Evolutionary conservation across 2,329 filamentous ascomycete species (phyloP), one percentile per base, ranked within the genome.

Genomic region (Fusarium acutatum): DNA sequence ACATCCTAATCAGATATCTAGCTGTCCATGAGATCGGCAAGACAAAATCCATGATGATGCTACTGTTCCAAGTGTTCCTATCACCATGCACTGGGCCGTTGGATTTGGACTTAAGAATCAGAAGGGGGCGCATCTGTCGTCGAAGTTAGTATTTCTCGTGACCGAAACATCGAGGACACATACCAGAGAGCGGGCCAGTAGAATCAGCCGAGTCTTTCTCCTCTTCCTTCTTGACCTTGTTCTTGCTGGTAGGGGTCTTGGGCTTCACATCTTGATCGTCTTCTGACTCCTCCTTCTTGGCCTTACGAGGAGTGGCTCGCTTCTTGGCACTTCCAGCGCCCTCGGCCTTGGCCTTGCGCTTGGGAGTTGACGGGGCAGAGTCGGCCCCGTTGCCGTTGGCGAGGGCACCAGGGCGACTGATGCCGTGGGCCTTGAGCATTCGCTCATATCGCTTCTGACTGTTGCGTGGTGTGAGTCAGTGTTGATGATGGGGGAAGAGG

Each of bases 381-480:
- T 26, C 46, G 9, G 40, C 54, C 22, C 35, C 69, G 12, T 57
- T 68, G 2, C 52, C 52, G 17, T 61, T 57, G 35, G n/a, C 52
- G 15, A 66, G 52, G 11, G 53, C 72, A 3, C 67, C 64, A n/a
- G 73, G 72, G 44, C 75, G 75, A 53, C 37, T 74, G 54, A 91
- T 87, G 32, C 85, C 86, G 72, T 91, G 84, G 14, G 86, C 82
- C 79, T 91, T 91, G 82, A 92, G 84, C 78, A 93, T 86, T 37
- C 91, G 88, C 80, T 92, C 89, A 76, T 91, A 93, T 74, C 91
- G 85, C 81, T 93, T 93, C 71, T 90, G 88, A 4, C 91, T 93
- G 76, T 68, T 64, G 24, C 12, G 37, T 37, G 22, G 41, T 30
- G 54, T 30, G 54, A 26, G 52, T 65, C 34, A 64, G 46, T 40